These are phyloP conservation scores for Leccinum ponderosum DNA, from an alignment of 1,284 basidiomycete genomes.

Conservation along the genomic window DNA sequence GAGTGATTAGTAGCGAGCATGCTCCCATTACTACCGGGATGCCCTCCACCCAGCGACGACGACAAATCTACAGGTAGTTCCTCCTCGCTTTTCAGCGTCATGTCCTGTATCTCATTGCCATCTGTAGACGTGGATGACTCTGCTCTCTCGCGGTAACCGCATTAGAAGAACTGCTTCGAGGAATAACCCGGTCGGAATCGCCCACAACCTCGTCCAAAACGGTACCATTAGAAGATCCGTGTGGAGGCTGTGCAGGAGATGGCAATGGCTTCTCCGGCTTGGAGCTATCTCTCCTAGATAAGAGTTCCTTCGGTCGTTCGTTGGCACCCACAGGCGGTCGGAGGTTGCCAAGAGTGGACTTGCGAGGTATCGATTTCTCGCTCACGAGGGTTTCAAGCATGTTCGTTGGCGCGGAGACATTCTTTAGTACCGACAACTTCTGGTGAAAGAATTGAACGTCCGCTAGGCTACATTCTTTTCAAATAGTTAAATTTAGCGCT, in stretches of 20 bases:
- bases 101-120: constrained; percentile 1
- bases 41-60: constrained; percentile 3
- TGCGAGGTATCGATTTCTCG: constrained; percentile 61
- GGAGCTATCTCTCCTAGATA: constrained; percentile 30
- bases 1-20: too few species aligned
- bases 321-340: constrained; percentile 28
- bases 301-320: constrained; percentile 35
- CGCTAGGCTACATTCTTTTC: constrained; percentile 58
- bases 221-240: constrained; percentile 9
- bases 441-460: constrained; percentile 79
- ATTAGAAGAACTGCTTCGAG: constrained; percentile 14
- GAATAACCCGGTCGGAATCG: constrained; percentile 19
- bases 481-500: constrained; percentile 11
- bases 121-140: constrained; percentile 12
- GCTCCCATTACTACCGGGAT: constrained; percentile 14
- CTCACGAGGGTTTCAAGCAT: constrained; percentile 82
- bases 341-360: constrained; percentile 24
- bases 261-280: constrained; percentile 33
- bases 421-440: constrained; percentile 71
- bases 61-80: constrained; percentile 10
- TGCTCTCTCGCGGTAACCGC: constrained; percentile 3
- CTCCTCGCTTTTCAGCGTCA: constrained; percentile 6
- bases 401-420: constrained; percentile 62
- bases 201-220: constrained; percentile 12
- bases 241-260: constrained; percentile 27